Evolutionary conservation across 306 rosid genomes (phyloP).

Genomic region (Citrullus amarus): DNA sequence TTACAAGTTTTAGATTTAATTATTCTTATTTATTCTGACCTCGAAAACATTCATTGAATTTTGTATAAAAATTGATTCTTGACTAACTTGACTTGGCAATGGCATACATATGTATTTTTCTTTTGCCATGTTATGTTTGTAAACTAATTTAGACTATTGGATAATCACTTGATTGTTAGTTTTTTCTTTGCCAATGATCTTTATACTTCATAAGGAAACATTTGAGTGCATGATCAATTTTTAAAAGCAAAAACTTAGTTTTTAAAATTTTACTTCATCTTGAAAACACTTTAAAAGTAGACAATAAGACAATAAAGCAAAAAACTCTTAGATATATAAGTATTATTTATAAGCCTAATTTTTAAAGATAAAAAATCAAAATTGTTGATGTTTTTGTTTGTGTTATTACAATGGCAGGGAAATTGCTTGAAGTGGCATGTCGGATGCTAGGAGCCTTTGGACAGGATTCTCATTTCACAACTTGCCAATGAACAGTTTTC

Average conservation of each 20-base stretch:
- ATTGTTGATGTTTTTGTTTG: neutral
- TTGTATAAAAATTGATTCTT: neutral
- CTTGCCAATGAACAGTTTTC: slow-evolving; percentile 50
- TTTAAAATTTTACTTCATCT: too few species aligned
- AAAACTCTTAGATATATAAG: too few species aligned
- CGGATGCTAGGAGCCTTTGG: slow-evolving; percentile 66
- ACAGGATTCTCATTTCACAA: slow-evolving; percentile 54
- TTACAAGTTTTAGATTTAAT: neutral
- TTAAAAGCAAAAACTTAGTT: too few species aligned
- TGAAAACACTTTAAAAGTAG: too few species aligned
- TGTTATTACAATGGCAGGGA: slow-evolving; percentile 38
- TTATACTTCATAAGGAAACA: too few species aligned
- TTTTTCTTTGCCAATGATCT: too few species aligned
- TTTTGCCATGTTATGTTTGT: neutral
- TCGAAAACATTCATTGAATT: neutral
- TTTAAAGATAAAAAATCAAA: neutral
- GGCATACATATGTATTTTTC: neutral
- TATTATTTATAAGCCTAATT: too few species aligned
- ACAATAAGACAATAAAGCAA: too few species aligned
- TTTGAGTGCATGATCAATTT: too few species aligned
- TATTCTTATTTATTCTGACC: neutral
- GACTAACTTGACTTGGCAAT: neutral
- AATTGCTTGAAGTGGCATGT: slow-evolving; percentile 71
- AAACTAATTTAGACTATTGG: too few species aligned
- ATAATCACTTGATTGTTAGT: too few species aligned